These are phyloP conservation scores for Stagonosporopsis rhizophila DNA, from an alignment of 2,329 filamentous ascomycete genomes.

Conservation along the genomic window DNA sequence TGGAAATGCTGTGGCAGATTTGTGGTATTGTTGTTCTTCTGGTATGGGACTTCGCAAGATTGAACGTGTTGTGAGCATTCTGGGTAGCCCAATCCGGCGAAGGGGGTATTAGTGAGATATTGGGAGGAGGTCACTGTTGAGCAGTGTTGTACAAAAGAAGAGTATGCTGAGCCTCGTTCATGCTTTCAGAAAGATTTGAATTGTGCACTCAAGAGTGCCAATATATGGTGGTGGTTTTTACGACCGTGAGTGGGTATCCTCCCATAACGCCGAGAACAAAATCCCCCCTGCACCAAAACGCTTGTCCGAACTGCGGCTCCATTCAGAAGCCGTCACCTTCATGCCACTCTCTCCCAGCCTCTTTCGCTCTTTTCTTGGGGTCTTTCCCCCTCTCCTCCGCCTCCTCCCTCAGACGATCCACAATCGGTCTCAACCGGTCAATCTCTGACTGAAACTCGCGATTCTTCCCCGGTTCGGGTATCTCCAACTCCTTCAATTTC, in stretches of 20 bases:
- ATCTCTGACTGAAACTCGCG: slow-evolving; percentile 55
- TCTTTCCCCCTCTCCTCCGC: slow-evolving; percentile 61
- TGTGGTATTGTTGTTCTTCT: not conserved
- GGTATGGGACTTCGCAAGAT: not conserved
- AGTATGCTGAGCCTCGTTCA: too few species aligned
- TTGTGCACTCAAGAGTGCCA: not conserved
- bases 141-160: not conserved
- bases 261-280: not conserved
- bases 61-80: slow-evolving; percentile 6
- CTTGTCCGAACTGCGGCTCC: not conserved
- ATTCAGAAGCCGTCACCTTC: slow-evolving; percentile 62
- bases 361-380: slow-evolving; percentile 59
- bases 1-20: not conserved
- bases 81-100: slow-evolving; percentile 11
- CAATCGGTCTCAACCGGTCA: slow-evolving; percentile 50
- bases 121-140: not conserved
- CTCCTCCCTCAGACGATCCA: slow-evolving; percentile 52
- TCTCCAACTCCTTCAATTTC: slow-evolving; percentile 40
- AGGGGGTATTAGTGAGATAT: too few species aligned
- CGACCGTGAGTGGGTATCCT: slow-evolving; percentile 1
- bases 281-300: slow-evolving; percentile 1
- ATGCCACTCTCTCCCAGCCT: slow-evolving; percentile 62
- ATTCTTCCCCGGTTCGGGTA: slow-evolving; percentile 51
- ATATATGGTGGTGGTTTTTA: not conserved
- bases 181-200: not conserved